A percentile compares a stretch with the other conserved stretches of the same genome.
Evolutionary conservation across 495 filamentous ascomycete species (phyloP).

Genomic region (Penicillium manginii): DNA sequence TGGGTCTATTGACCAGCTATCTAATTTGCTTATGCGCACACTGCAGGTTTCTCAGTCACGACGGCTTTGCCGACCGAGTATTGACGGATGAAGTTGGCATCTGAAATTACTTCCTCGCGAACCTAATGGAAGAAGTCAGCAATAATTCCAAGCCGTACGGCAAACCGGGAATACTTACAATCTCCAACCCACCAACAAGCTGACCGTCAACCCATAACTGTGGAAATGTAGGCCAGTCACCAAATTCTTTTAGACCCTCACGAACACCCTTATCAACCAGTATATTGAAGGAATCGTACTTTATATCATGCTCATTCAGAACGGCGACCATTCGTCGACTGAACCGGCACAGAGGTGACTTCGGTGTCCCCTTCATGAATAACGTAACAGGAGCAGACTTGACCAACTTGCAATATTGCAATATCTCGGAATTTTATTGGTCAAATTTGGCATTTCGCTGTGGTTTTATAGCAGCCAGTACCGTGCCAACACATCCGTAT

Average conservation of each 20-base stretch:
- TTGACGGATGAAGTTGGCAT: too few relatives aligned
- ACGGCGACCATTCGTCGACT: slow-evolving; percentile 81
- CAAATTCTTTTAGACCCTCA: slow-evolving; percentile 89
- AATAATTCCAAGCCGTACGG: not conserved
- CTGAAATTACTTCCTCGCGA: not conserved
- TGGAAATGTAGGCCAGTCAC: slow-evolving; percentile 94
- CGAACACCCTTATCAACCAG: slow-evolving; percentile 93
- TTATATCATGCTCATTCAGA: slow-evolving; percentile 79
- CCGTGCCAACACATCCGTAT: too few relatives aligned
- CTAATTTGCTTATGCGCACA: too few relatives aligned
- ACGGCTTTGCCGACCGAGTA: too few relatives aligned
- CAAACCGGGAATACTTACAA: slow-evolving; percentile 62
- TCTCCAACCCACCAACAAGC: slow-evolving; percentile 86
- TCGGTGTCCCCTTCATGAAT: slow-evolving; percentile 81
- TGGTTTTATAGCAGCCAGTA: too few relatives aligned
- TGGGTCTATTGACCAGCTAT: too few relatives aligned
- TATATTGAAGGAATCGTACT: slow-evolving; percentile 98
- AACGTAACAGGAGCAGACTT: slow-evolving; percentile 94
- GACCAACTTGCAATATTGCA: slow-evolving; percentile 70
- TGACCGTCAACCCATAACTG: slow-evolving; percentile 82
- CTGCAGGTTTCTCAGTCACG: too few relatives aligned
- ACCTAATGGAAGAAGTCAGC: not conserved
- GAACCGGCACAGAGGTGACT: slow-evolving; percentile 89
- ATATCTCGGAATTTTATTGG: too few relatives aligned
- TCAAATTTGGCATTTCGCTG: too few relatives aligned